These are phyloP conservation scores for Pugionium cornutum DNA, from an alignment of 345 rosid species.

Conservation along the genomic window DNA sequence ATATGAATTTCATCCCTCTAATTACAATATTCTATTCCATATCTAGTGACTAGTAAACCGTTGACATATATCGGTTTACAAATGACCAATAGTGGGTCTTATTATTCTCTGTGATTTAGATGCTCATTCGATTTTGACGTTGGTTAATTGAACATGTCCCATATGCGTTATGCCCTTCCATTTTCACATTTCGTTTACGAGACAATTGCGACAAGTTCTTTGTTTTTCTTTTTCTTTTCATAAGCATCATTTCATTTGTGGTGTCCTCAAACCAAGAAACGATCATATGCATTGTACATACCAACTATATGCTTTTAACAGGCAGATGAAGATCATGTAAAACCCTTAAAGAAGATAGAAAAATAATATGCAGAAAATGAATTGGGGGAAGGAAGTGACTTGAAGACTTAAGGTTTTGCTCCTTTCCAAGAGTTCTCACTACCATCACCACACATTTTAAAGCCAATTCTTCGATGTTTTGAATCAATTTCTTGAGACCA, in stretches of 20 bases:
- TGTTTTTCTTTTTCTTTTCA: neutral
- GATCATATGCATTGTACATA: constrained; percentile 35
- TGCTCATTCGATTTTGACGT: neutral
- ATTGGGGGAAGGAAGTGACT: constrained; percentile 19
- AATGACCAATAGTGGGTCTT: neutral
- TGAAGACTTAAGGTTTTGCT: constrained; percentile 33
- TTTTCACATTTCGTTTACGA: neutral
- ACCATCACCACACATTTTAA: constrained; percentile 35
- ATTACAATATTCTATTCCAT: constrained; percentile 7
- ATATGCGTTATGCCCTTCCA: neutral
- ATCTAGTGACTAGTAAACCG: neutral
- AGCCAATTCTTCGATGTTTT: constrained; percentile 28
- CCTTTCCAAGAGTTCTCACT: constrained; percentile 26
- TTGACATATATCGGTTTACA: constrained; percentile 6
- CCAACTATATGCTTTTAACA: constrained; percentile 30
- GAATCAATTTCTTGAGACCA: constrained; percentile 9
- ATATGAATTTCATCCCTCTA: neutral
- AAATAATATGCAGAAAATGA: constrained; percentile 16
- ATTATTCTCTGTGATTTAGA: neutral
- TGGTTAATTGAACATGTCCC: no score
- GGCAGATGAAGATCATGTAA: constrained; percentile 22
- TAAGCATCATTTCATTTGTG: constrained; percentile 13
- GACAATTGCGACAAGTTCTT: no score
- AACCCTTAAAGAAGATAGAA: constrained; percentile 3
- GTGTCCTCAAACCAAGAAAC: constrained; percentile 27